These are phyloP conservation scores for Hypoxylon rubiginosum DNA, from an alignment of 2,329 filamentous ascomycete genomes.

Conservation along the genomic window DNA sequence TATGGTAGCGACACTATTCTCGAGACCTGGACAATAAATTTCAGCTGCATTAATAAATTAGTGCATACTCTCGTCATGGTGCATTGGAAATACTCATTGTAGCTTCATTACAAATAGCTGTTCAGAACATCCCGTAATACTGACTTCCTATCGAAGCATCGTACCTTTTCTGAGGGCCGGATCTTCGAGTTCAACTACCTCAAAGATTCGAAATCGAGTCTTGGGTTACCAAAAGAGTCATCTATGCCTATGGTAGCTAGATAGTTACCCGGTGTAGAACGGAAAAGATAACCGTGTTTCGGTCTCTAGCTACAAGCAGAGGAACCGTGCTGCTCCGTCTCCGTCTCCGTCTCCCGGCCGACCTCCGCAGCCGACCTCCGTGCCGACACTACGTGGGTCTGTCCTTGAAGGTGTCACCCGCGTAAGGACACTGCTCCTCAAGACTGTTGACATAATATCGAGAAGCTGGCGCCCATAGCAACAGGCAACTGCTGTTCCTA, in stretches of 20 bases:
- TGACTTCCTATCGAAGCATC: not conserved
- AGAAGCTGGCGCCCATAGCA: not conserved
- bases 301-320: not conserved
- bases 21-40: not conserved
- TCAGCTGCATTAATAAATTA: not conserved
- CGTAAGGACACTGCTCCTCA: not conserved
- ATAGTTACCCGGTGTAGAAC: not conserved
- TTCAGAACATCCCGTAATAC: not conserved
- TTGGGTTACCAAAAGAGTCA: not conserved
- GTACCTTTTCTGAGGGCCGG: not conserved
- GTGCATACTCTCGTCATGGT: not conserved
- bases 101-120: not conserved
- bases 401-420: not conserved
- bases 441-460: not conserved
- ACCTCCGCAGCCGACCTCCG: not conserved
- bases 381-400: not conserved
- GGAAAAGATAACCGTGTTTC: not conserved
- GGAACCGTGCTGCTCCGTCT: not conserved
- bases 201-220: not conserved
- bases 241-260: not conserved
- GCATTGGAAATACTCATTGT: not conserved
- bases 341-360: too few relatives aligned
- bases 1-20: not conserved
- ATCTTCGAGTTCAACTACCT: not conserved
- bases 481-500: not conserved